These are phyloP conservation scores for Diatrype stigma DNA, from an alignment of 2,329 filamentous ascomycete genomes.

Conservation along the genomic window DNA sequence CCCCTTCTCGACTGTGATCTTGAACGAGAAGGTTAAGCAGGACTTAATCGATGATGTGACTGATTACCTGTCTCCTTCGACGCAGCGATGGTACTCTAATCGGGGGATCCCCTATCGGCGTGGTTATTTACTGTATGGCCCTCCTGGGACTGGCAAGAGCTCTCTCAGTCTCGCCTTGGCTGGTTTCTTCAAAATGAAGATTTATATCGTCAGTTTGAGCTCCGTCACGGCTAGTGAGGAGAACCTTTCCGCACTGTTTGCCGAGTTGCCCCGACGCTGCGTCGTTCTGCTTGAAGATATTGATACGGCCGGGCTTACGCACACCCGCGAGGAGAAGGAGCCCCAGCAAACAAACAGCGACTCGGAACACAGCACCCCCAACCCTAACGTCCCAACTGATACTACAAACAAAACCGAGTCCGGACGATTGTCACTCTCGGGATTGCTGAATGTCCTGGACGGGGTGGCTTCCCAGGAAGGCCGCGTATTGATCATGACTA, in stretches of 20 bases:
- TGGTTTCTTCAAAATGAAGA: constrained; percentile 64
- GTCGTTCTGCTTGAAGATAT: constrained; percentile 75
- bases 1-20: constrained; percentile 62
- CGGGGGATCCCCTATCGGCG: constrained; percentile 81
- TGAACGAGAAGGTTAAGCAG: constrained; percentile 57
- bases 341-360: constrained; percentile 8
- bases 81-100: constrained; percentile 75
- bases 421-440: constrained; percentile 62
- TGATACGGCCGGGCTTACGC: constrained; percentile 66
- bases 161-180: constrained; percentile 67
- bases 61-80: constrained; percentile 60
- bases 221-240: constrained; percentile 62
- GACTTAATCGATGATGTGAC: constrained; percentile 56
- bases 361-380: constrained; percentile 26
- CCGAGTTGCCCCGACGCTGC: constrained; percentile 63
- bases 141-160: constrained; percentile 76
- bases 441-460: constrained; percentile 76
- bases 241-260: constrained; percentile 59
- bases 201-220: constrained; percentile 69
- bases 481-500: constrained; percentile 61
- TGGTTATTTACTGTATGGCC: constrained; percentile 78
- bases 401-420: constrained; percentile 10
- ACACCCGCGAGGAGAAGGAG: constrained; percentile 43
- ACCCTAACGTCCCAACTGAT: constrained; percentile 25
- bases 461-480: constrained; percentile 64